Evolutionary conservation across 805 yeast species (phyloP).

Genomic region (Metschnikowia lachancei): DNA sequence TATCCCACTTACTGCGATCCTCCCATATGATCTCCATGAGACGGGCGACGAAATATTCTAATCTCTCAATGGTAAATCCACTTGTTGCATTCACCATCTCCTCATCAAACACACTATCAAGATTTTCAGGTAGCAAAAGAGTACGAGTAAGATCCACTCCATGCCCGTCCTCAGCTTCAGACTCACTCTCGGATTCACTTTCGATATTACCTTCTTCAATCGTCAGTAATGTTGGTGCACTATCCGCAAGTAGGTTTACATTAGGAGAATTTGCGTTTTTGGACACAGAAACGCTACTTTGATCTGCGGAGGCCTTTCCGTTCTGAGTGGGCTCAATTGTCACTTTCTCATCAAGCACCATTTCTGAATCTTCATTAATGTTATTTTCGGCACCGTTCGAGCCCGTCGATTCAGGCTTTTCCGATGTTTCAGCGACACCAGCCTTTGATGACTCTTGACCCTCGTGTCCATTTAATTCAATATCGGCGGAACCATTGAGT

Average conservation of each 20-base stretch:
- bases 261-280: not conserved
- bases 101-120: constrained; percentile 26
- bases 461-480: constrained; percentile 2
- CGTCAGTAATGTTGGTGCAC: not conserved
- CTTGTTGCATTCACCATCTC: constrained; percentile 31
- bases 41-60: constrained; percentile 52
- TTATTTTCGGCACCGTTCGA: not conserved
- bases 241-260: not conserved
- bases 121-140: constrained; percentile 27
- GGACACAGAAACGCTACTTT: not conserved
- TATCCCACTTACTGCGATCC: constrained; percentile 51
- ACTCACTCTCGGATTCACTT: constrained; percentile 20
- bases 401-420: not conserved
- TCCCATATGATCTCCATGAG: constrained; percentile 74
- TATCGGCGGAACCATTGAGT: not conserved
- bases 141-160: constrained; percentile 57
- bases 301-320: not conserved
- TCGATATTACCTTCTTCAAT: not conserved
- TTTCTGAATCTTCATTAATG: not conserved
- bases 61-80: constrained; percentile 34
- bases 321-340: not conserved
- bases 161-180: constrained; percentile 36
- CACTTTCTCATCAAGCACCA: not conserved
- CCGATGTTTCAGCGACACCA: not conserved
- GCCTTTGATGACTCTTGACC: not conserved